phyloP scores from a whole-genome alignment of 495 filamentous ascomycete species.

The Penicillium dipodomyicola region DNA sequence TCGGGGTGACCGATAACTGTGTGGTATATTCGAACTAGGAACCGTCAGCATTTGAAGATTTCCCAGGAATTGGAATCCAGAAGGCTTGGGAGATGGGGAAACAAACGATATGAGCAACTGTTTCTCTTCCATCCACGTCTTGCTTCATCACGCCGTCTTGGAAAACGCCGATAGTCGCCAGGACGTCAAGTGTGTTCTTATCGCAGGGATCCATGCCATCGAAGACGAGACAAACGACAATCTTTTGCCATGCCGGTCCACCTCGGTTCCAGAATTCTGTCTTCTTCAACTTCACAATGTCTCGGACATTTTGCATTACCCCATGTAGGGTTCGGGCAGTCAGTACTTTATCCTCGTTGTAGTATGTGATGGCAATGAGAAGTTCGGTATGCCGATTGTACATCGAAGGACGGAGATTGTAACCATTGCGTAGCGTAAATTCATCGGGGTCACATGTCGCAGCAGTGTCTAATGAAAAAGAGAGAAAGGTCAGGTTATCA shows the following conservation, averaged over 20 bases:
- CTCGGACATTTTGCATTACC: constrained; percentile 96
- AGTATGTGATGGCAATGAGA: constrained; percentile 95
- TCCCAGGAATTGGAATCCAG: neutral
- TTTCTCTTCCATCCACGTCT: constrained; percentile 94
- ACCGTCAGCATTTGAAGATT: neutral
- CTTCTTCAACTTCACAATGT: constrained; percentile 96
- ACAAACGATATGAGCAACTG: constrained; percentile 81
- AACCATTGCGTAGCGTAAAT: constrained; percentile 97
- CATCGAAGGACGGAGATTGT: constrained; percentile 98
- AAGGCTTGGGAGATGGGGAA: neutral
- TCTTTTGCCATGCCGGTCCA: constrained; percentile 98
- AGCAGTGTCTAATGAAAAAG: constrained; percentile 67
- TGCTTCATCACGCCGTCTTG: constrained; percentile 98
- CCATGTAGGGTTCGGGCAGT: constrained; percentile 90
- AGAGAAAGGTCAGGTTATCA: neutral
- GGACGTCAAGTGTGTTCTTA: constrained; percentile 88
- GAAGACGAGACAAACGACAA: constrained; percentile 93
- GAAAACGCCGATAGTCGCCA: constrained; percentile 92
- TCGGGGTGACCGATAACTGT: constrained; percentile 88
- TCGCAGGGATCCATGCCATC: constrained; percentile 97
- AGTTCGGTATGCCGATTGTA: constrained; percentile 98
- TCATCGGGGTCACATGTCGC: constrained; percentile 98
- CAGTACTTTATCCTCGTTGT: constrained; percentile 96
- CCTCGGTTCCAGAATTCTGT: constrained; percentile 99
- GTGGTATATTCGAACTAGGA: constrained; percentile 90